Evolutionary conservation across 1,284 basidiomycete genomes (phyloP).

Genomic region (Ceratobasidium sp.): DNA sequence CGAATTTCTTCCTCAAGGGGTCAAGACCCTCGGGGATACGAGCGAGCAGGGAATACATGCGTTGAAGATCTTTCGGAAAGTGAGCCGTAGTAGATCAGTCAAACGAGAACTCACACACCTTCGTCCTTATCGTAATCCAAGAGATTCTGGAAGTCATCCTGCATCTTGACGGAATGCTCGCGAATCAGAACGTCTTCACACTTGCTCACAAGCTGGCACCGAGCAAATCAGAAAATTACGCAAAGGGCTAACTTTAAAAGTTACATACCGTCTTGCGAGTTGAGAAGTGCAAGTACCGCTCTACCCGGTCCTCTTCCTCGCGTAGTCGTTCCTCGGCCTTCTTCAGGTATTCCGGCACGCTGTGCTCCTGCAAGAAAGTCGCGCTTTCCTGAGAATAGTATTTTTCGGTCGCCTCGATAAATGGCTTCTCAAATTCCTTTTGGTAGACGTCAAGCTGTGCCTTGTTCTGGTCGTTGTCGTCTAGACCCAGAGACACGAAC

Average conservation of each 20-base stretch:
- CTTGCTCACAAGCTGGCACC: constrained; percentile 73
- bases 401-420: constrained; percentile 85
- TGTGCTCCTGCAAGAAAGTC: constrained; percentile 87
- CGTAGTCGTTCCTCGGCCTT: constrained; percentile 91
- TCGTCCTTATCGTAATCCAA: constrained; percentile 93
- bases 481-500: constrained; percentile 94
- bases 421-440: constrained; percentile 87
- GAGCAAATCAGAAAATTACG: constrained; percentile 13
- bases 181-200: constrained; percentile 94
- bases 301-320: constrained; percentile 96
- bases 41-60: constrained; percentile 93
- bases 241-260: neutral
- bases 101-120: constrained; percentile 48
- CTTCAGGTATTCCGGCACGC: constrained; percentile 95
- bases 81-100: neutral
- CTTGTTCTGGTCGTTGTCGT: constrained; percentile 89
- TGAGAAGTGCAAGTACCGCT: constrained; percentile 89
- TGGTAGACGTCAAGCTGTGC: constrained; percentile 94
- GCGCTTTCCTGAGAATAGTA: constrained; percentile 94
- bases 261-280: constrained; percentile 72
- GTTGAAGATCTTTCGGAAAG: constrained; percentile 69
- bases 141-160: constrained; percentile 92
- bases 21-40: constrained; percentile 91
- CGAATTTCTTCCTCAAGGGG: constrained; percentile 90
- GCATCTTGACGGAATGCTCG: constrained; percentile 86